Evolutionary conservation across 2,329 filamentous ascomycete genomes (phyloP).

Genomic region (Beauveria medogensis): DNA sequence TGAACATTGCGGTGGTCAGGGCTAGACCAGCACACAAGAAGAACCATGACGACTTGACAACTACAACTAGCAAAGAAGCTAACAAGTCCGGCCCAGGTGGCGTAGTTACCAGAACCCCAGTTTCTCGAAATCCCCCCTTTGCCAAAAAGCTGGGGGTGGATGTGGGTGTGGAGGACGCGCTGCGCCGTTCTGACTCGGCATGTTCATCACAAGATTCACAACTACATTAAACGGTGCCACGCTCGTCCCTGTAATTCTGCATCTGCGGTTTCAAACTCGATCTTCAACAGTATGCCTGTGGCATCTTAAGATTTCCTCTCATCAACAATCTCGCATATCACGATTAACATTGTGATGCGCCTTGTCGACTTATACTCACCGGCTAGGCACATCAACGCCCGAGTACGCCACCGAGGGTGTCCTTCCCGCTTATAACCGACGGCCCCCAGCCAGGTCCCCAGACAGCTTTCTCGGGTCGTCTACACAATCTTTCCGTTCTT

Average conservation of each 20-base stretch:
- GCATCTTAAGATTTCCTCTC: not conserved
- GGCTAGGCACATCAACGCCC: not conserved
- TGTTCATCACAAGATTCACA: not conserved
- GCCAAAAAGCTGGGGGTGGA: slow-evolving; percentile 2
- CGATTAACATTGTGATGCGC: not conserved
- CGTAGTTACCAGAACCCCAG: not conserved
- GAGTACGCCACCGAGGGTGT: not conserved
- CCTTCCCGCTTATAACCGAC: not conserved
- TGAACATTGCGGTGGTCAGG: too few relatives aligned
- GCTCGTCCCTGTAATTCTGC: not conserved
- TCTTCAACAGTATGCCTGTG: too few relatives aligned
- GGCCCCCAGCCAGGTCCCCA: not conserved
- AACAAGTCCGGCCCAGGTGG: not conserved
- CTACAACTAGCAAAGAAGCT: not conserved
- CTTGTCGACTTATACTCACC: not conserved
- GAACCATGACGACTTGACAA: not conserved
- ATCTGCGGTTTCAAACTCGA: not conserved
- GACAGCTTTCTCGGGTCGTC: not conserved
- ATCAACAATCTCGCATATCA: not conserved
- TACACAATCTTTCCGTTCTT: not conserved
- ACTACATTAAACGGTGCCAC: not conserved
- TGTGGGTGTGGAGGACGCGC: slow-evolving; percentile 3
- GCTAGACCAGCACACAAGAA: not conserved
- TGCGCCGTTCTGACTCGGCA: not conserved
- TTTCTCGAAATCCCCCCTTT: not conserved